phyloP scores from a whole-genome alignment of 345 rosid genomes.

The Arabidopsis suecica region DNA sequence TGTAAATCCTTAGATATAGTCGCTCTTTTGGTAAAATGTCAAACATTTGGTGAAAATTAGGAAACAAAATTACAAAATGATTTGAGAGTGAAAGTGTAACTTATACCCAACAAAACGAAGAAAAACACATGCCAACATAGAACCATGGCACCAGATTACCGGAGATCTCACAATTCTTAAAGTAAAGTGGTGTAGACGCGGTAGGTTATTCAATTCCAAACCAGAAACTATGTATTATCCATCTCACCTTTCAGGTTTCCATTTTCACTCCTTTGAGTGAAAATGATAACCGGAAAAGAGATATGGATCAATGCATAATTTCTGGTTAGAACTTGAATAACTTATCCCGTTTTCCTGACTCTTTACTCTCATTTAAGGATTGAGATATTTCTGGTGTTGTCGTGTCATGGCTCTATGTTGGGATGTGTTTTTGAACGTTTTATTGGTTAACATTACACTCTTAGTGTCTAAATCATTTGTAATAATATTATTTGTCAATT shows the following conservation, averaged over 20 bases:
- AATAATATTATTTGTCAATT: not conserved
- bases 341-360: conserved; percentile 79
- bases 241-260: conserved; percentile 42
- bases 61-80: not conserved
- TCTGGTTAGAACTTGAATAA: conserved; percentile 92
- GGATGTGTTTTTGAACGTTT: conserved; percentile 94
- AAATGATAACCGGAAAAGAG: conserved; percentile 45
- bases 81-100: not conserved
- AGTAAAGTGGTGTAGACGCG: conserved; percentile 77
- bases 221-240: conserved; percentile 65
- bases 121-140: conserved; percentile 93
- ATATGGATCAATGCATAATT: conserved; percentile 53
- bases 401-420: conserved; percentile 92
- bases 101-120: conserved; percentile 94
- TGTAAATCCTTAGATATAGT: no score
- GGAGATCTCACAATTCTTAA: conserved; percentile 79
- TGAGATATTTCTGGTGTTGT: conserved; percentile 85
- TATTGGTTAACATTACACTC: conserved; percentile 70
- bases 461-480: not conserved
- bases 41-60: not conserved
- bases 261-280: conserved; percentile 50
- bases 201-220: conserved; percentile 86
- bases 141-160: conserved; percentile 95
- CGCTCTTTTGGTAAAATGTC: not conserved
- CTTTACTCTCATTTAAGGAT: conserved; percentile 74